A percentile compares a stretch with the other conserved stretches of the same genome.
Conservation (phyloP, 2,329 filamentous ascomycete species). For the Sodiomyces alkalinus region DNA sequence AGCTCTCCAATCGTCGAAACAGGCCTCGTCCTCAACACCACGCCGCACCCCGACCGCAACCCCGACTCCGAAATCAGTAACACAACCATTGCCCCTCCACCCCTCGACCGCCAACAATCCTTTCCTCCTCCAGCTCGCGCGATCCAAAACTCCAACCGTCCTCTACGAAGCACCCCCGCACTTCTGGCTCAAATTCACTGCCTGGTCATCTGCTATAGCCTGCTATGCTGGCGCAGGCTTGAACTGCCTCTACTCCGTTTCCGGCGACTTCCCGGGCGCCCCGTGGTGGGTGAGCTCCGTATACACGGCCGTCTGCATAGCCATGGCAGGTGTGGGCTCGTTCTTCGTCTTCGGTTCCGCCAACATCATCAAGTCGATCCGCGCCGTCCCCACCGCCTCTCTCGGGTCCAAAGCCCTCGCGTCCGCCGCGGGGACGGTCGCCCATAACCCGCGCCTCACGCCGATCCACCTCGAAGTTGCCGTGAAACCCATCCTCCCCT, state of each 20-base stretch:
- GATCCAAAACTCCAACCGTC: conserved; percentile 37
- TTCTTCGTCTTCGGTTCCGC: conserved; percentile 42
- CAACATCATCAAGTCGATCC: conserved; percentile 42
- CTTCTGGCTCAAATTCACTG: conserved; percentile 43
- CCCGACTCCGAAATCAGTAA: neutral
- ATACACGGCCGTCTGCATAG: conserved; percentile 41
- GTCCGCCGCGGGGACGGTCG: conserved; percentile 6
- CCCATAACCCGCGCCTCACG: conserved; percentile 4
- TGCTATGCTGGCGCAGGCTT: conserved; percentile 34
- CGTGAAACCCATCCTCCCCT: conserved; percentile 32
- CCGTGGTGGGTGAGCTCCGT: conserved; percentile 40
- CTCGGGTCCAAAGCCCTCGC: conserved; percentile 3
- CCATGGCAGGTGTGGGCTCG: conserved; percentile 44
- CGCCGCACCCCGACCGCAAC: too few species aligned
- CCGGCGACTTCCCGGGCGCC: conserved; percentile 33
- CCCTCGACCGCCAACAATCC: conserved; percentile 16
- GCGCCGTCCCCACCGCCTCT: conserved; percentile 28
- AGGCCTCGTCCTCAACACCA: neutral
- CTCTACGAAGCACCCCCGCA: conserved; percentile 53
- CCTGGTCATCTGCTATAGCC: conserved; percentile 38
- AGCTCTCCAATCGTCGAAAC: conserved; percentile 1
- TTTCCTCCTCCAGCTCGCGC: conserved; percentile 40
- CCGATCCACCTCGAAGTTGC: conserved; percentile 36
- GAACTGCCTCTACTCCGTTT: conserved; percentile 33
- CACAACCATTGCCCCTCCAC: neutral